Conservation (phyloP, 1,139 yeast genomes). For the Pichia sp. region DNA sequence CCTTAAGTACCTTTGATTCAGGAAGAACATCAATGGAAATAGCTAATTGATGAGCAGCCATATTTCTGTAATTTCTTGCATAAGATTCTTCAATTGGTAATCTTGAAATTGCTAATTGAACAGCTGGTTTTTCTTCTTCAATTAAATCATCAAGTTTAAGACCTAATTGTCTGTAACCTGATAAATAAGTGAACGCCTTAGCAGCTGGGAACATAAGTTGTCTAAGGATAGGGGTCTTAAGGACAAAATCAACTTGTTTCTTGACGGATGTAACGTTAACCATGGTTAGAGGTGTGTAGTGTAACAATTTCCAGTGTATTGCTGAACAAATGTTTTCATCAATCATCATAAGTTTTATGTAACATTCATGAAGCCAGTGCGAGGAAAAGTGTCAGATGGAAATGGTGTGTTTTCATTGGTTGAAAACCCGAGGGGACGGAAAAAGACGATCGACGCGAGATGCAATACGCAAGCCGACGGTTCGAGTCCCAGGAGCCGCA, state of each 20-base stretch:
- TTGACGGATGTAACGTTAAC: conserved; percentile 77
- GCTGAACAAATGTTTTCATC: too few relatives aligned
- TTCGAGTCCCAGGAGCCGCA: neutral
- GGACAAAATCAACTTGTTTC: conserved; percentile 73
- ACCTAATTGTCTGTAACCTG: conserved; percentile 94
- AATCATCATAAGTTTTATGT: neutral
- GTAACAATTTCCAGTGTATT: neutral
- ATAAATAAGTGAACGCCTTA: conserved; percentile 58
- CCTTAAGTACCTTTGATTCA: conserved; percentile 65
- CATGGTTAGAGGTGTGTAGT: conserved; percentile 32
- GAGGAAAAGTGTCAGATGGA: neutral
- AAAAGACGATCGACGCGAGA: neutral
- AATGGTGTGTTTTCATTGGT: neutral
- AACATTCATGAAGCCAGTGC: neutral
- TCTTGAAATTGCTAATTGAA: conserved; percentile 85
- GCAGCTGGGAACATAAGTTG: conserved; percentile 76
- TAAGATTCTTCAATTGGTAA: conserved; percentile 77
- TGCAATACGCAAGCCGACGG: neutral
- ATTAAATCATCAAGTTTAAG: conserved; percentile 82
- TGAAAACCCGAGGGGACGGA: neutral
- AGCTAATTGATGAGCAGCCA: conserved; percentile 86
- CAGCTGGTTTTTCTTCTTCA: conserved; percentile 77
- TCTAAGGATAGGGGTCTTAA: conserved; percentile 73
- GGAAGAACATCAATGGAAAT: conserved; percentile 84
- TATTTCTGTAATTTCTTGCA: conserved; percentile 85